A percentile compares a stretch with the other conserved stretches of the same genome.
Conservation (phyloP, 352 stramenopile species). For the Phytophthora sp. region DNA sequence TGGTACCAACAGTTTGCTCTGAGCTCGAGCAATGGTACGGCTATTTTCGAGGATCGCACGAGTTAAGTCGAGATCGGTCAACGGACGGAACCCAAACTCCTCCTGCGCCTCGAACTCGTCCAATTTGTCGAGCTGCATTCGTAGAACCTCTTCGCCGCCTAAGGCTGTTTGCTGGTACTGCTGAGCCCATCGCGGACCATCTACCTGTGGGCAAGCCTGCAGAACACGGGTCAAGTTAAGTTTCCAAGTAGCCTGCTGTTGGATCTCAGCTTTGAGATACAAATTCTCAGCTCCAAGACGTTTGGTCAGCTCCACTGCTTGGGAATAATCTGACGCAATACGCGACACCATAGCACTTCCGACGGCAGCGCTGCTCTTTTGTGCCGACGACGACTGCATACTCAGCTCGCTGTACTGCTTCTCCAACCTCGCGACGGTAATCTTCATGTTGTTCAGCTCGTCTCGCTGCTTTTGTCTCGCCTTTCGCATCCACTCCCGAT, state of each 20-base stretch:
- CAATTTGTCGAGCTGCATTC: slow-evolving; percentile 20
- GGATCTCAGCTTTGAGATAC: slow-evolving; percentile 42
- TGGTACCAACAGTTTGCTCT: slow-evolving; percentile 22
- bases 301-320: slow-evolving; percentile 31
- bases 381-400: slow-evolving; percentile 6
- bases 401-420: slow-evolving; percentile 39
- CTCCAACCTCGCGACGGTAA: slow-evolving; percentile 38
- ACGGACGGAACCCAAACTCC: slow-evolving; percentile 38
- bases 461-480: slow-evolving; percentile 38
- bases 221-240: slow-evolving; percentile 36
- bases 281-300: slow-evolving; percentile 52
- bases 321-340: slow-evolving; percentile 12
- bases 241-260: slow-evolving; percentile 42
- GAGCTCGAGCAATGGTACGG: slow-evolving; percentile 29
- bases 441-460: slow-evolving; percentile 40
- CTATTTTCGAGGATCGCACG: slow-evolving; percentile 39
- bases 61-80: slow-evolving; percentile 37
- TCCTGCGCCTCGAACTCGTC: slow-evolving; percentile 30
- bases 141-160: slow-evolving; percentile 4
- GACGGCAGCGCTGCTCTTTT: neutral
- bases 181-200: slow-evolving; percentile 19
- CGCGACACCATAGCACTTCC: neutral
- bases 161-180: slow-evolving; percentile 25
- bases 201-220: slow-evolving; percentile 19
- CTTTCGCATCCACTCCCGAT: slow-evolving; percentile 50